Base-by-base conservation (phyloP, 1,284 basidiomycete species). In the Termitomyces sp. region DNA sequence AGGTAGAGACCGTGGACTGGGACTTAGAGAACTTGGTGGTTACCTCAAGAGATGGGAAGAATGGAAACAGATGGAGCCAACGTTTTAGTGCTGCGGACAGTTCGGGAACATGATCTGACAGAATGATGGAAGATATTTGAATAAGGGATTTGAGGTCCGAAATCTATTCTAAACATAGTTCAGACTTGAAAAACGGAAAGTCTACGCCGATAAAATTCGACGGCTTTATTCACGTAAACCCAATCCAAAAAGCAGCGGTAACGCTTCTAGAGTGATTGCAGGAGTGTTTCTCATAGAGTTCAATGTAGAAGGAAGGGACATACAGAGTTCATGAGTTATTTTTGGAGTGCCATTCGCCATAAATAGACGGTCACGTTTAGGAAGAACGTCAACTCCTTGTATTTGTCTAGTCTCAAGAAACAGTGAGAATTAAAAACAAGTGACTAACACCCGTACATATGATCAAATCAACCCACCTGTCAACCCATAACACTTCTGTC, bases 161-260 rank as follows among this genome's bases (percentile, higher is more conserved):
- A 36, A 38, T 36, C 47, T 42, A 50, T 33, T 51, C 28, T 43
- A 53, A 53, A 41, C 46, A 54, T 34, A 41, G 24, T 19, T 21
- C 6, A 40, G 5, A 24, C 24, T 24, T 24, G 30, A 21, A 28
- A 17, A 31, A 31, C 31, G 39, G 46, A 28, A 26, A 10, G 12
- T 33, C 5, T 10, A 33, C 28, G 15, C 40, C 40, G 53, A 28
- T 52, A 0, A 19, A 2, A 4, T n/a, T 41, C 30, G 19, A 10
- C 30, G 33, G 31, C 12, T 12, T 9, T 3, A 19, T 31, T 15
- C 7, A 21, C 31, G 10, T 6, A 26, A 10, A 41, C 15, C 15
- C 28, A 7, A 13, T 30, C 6, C 21, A 13, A 31, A n/a, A 6
- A 21, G 8, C n/a, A 30, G 8, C 24, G 2, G n/a, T 5, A 24